Conservation (phyloP, 148 eudicot genomes). For the Persicaria maculosa region DNA sequence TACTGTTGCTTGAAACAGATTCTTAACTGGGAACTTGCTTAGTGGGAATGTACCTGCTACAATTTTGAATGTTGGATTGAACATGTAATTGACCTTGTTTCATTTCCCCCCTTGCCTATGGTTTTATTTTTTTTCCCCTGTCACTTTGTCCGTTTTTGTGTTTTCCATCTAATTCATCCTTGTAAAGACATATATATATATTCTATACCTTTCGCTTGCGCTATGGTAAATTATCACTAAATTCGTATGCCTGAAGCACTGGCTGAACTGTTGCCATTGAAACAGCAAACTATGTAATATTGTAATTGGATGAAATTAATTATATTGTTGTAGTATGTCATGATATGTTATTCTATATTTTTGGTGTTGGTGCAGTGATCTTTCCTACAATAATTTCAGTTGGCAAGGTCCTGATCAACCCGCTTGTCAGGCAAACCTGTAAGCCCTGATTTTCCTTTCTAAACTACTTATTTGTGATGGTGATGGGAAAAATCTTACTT, state of each 20-base stretch:
- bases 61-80: constrained; percentile 54
- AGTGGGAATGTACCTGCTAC: constrained; percentile 53
- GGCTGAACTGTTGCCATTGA: no score
- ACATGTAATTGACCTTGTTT: constrained; percentile 37
- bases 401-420: constrained; percentile 56
- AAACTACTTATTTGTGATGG: neutral
- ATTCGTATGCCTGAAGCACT: no score
- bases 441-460: neutral
- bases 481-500: neutral
- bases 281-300: neutral
- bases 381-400: constrained; percentile 67
- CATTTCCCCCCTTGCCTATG: neutral
- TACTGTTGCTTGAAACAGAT: constrained; percentile 29
- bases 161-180: neutral
- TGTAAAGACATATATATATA: neutral
- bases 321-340: neutral
- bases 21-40: constrained; percentile 53
- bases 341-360: neutral
- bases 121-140: neutral
- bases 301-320: neutral
- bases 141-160: neutral
- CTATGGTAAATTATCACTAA: no score
- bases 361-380: constrained; percentile 44
- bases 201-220: no score
- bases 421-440: constrained; percentile 48